These are phyloP conservation scores for Penicillium polonicum DNA, from an alignment of 2,329 filamentous ascomycete genomes.

Conservation along the genomic window DNA sequence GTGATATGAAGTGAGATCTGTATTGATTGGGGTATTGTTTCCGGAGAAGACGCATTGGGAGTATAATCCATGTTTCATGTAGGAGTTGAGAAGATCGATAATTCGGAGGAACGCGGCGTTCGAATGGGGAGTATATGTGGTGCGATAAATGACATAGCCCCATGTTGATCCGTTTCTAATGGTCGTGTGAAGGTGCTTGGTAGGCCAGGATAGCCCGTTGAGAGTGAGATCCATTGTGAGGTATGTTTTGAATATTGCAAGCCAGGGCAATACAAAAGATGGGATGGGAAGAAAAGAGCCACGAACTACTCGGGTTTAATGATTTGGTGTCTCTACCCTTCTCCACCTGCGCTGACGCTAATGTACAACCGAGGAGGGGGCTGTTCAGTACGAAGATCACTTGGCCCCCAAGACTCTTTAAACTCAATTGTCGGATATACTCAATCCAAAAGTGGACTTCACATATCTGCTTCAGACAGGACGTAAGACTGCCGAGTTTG, in stretches of 20 bases:
- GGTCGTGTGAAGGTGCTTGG: background rate
- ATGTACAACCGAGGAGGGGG: background rate
- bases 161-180: background rate
- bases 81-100: conserved; percentile 1
- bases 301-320: background rate
- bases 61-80: conserved; percentile 1
- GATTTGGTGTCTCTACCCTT: background rate
- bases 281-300: background rate
- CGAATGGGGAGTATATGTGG: conserved; percentile 1
- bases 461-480: background rate
- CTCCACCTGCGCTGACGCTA: background rate
- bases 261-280: background rate
- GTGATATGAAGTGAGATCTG: background rate
- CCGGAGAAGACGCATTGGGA: background rate
- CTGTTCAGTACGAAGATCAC: background rate
- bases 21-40: background rate
- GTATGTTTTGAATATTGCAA: background rate
- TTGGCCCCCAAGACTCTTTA: background rate
- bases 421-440: background rate
- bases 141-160: conserved; percentile 8
- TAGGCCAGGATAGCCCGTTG: conserved; percentile 1
- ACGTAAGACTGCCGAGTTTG: background rate
- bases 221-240: background rate
- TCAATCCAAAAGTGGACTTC: background rate
- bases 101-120: background rate